phyloP scores from a whole-genome alignment of 2,329 filamentous ascomycete species.

The Aspergillus tubingensis region DNA sequence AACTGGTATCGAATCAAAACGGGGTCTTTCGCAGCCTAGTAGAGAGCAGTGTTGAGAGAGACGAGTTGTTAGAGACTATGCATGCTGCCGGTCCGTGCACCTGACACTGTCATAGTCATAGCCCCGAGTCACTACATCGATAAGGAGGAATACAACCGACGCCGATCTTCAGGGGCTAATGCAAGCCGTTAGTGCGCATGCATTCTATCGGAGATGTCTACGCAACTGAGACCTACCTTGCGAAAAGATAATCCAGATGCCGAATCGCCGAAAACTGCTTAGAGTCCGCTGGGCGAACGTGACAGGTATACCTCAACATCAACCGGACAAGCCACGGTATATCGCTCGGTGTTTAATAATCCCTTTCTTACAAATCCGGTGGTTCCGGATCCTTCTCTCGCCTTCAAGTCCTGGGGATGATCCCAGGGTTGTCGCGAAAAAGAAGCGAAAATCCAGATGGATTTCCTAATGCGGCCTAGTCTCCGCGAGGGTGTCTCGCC shows the following conservation, averaged over 20 bases:
- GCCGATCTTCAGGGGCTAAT: no score
- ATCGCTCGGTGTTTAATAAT: no score
- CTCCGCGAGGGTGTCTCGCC: conserved; percentile 2
- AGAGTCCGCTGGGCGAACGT: no score
- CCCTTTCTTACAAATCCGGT: no score
- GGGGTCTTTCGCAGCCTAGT: conserved; percentile 14
- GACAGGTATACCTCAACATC: no score
- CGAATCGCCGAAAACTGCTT: background rate
- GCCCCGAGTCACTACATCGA: no score
- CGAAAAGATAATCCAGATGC: background rate
- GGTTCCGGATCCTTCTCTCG: no score
- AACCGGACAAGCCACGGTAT: no score
- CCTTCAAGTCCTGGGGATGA: no score
- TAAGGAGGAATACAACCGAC: no score
- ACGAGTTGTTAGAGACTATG: background rate
- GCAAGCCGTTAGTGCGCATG: background rate
- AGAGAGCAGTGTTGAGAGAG: conserved; percentile 4
- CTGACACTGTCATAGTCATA: no score
- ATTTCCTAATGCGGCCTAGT: conserved; percentile 3
- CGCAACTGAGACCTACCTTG: background rate
- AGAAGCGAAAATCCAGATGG: background rate
- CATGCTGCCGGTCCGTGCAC: background rate
- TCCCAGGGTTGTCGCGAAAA: background rate
- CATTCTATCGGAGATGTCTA: background rate
- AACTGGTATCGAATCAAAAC: conserved; percentile 51